These are phyloP conservation scores for Boletus bicolor DNA, from an alignment of 768 basidiomycete species.

Conservation along the genomic window DNA sequence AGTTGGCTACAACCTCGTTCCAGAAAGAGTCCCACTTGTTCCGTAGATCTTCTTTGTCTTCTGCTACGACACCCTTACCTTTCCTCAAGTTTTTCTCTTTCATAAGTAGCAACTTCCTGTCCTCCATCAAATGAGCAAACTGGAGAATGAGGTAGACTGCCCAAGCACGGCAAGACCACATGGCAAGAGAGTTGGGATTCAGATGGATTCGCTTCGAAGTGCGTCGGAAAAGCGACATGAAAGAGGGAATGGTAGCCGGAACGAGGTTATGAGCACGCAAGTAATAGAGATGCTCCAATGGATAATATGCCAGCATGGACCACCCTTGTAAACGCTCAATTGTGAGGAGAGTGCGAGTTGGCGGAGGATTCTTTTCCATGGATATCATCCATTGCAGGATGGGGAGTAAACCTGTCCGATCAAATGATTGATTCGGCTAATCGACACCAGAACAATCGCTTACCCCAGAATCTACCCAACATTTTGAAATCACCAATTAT, in stretches of 20 bases:
- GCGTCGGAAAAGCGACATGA: conserved; percentile 41
- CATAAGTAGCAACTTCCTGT: conserved; percentile 54
- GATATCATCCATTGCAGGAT: conserved; percentile 79
- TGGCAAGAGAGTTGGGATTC: conserved; percentile 44
- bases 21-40: conserved; percentile 65
- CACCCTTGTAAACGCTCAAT: conserved; percentile 76
- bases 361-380: conserved; percentile 66
- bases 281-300: conserved; percentile 74
- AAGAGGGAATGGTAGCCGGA: conserved; percentile 49
- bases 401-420: conserved; percentile 60
- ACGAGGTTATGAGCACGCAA: conserved; percentile 59
- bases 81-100: conserved; percentile 56
- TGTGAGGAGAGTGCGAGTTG: conserved; percentile 65
- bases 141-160: conserved; percentile 74
- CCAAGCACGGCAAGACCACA: conserved; percentile 85
- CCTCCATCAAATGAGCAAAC: conserved; percentile 68
- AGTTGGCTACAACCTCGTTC: conserved; percentile 69
- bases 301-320: conserved; percentile 77
- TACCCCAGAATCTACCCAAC: conserved; percentile 80
- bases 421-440: not conserved
- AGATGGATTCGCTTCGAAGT: conserved; percentile 42
- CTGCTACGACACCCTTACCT: conserved; percentile 48
- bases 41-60: conserved; percentile 54
- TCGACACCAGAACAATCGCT: conserved; percentile 17
- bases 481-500: conserved; percentile 66